Base-by-base conservation (phyloP, 805 yeast genomes). In the Debaryomyces tyrocola region DNA sequence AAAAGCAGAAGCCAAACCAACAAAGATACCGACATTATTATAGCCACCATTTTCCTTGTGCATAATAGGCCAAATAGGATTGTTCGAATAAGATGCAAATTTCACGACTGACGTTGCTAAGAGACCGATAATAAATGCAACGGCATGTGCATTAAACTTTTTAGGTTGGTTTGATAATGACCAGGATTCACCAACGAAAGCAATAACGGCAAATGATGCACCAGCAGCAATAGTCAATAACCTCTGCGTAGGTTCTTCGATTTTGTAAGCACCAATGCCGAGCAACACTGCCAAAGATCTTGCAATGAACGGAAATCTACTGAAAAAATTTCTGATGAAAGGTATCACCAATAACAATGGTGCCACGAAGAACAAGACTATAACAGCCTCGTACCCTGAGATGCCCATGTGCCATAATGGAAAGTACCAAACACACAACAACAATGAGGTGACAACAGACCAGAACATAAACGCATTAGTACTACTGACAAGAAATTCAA, bases 321-420 rank as follows among this genome's bases (percentile, higher is more conserved):
- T 60, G 38, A 79, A 68, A 8, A 77, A 50, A 7, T 52, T 52
- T 46, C 77, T 69, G 3, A 73, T 17, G 6, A 57, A 57, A 0
- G 76, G 73, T 12, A 84, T 52, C 4, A 66, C 66, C 21, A 86
- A 67, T 2, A 87, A 35, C 11, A 84, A 48, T 1, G 96, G 90
- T 3, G 87, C 76, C 9, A 82, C 44, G 33, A 83, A 70, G 18
- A 82, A 69, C 6, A 81, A 60, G 10, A 59, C 47, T 40, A 89
- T 73, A 2, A 83, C 77, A 0, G 86, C 86, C 67, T 94, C 99
- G 63, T 87, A 91, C 4, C 99, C 99, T 1, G 96, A 87, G 38
- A 94, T 85, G 6, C 97, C 98, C 97, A 94, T 90, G 62, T 87
- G 80, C 99, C 99, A 94, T 51, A 94, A 74, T 9, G 99, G 99